Evolutionary conservation across 495 filamentous ascomycete genomes (phyloP), one percentile per base, ranked within the genome.

Genomic region (Aspergillus baeticus): DNA sequence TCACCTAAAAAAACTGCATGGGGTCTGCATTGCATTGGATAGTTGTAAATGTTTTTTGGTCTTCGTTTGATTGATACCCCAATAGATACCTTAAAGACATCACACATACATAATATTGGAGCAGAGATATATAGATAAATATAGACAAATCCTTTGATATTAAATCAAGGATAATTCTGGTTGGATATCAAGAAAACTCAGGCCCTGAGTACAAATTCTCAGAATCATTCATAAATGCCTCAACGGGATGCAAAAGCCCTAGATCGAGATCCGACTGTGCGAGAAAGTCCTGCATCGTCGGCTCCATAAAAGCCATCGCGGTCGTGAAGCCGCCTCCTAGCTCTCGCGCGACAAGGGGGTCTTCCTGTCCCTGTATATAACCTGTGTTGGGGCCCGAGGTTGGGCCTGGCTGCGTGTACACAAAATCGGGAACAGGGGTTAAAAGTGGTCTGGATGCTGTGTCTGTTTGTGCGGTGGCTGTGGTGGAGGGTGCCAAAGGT

Each of bases 261-360:
- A 77, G 41, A 58, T 74, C 72, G 17, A 77, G 67, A 63, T 77
- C 69, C 17, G 71, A 73, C 65, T 77, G 74, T 26, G 74, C 74
- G 1, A 77, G 59, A 22, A 77, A 77, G 37, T 75, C 69, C 57
- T 77, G 72, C 74, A 77, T 77, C 6, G 72, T 77, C 34, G 74
- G 74, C 49, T 77, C 72, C 49, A 77, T 50, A 38, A 77, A 77
- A 18, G 74, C 66, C 74, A 77, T 77, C 33, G 71, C 72, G 0
- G 74, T 75, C 29, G 72, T 75, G 51, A 74, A 74, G 37, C 73
- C 73, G 51, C 44, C 39, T 50, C 44, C 15, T 35, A 38, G 17
- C 44, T 47, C 10, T 4, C 41, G 22, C 13, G 56, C 15, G 3
- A 31, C 29, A 17, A 50, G 26, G 26, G 26, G 26, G 8, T 8